Evolutionary conservation across 1,284 basidiomycete species (phyloP), one percentile per base, ranked within the genome.

Genomic region (Cystobasidiaceae sp.): DNA sequence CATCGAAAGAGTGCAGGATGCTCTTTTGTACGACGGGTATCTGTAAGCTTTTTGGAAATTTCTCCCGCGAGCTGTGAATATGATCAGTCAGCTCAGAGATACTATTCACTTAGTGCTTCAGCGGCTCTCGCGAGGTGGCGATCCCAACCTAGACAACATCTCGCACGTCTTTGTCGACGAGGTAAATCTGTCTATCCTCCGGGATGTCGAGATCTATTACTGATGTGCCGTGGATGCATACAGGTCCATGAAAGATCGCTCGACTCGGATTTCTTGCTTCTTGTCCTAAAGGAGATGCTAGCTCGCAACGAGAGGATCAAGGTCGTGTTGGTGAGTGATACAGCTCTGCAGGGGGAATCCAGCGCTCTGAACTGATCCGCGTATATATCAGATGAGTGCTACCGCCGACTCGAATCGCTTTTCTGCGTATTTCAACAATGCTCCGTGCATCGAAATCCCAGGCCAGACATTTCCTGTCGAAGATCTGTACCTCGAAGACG

Each of bases 1-100:
- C 86, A 28, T 80, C 79, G 5, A 79, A 80, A 21, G 81, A 82
- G 34, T 92, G 89, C 1, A 86, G 88, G 70, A 77, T 96, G 6
- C 78, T 94, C 17, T 97, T 96, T 74, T 92, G 91, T 73, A 97
- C 93, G 0, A 97, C 91, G 3, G 93, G 93, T 79, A 88, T 97
- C 39, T 83, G 61, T 64, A 25, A 55, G 61, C 49, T 25, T 37
- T 19, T 25, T 43, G 25, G 32, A 30, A n/a, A n/a, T n/a, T n/a
- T n/a, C n/a, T n/a, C n/a, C n/a, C n/a, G n/a, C n/a, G n/a, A n/a
- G n/a, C n/a, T n/a, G n/a, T n/a, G n/a, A n/a, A n/a, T n/a, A n/a
- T n/a, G 23, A 48, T 21, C 8, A 21, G 52, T 5, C 4, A 33
- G 9, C 32, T 9, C 21, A 2, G n/a, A n/a, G 17, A 39, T 28